phyloP scores from a whole-genome alignment of 2,329 filamentous ascomycete genomes.

The Fusarium floridanum region DNA sequence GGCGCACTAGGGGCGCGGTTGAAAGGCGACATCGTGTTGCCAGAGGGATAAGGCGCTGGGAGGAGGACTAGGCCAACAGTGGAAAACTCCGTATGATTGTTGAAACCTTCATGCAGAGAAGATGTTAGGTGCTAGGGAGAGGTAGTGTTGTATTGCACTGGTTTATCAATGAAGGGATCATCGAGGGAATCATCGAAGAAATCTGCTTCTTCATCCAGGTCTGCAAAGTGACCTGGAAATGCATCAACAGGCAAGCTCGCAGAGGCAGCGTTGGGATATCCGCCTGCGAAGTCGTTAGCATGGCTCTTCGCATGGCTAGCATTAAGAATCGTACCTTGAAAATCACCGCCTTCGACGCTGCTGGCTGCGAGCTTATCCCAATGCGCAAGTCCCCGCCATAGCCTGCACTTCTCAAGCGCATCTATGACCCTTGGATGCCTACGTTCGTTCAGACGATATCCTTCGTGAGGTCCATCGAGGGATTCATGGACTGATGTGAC shows the following conservation, averaged over 20 bases:
- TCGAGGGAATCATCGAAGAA: background rate
- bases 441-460: no score
- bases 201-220: no score
- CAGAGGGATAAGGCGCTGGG: no score
- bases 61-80: background rate
- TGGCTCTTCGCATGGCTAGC: background rate
- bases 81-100: background rate
- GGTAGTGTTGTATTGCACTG: background rate
- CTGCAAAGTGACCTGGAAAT: background rate
- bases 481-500: background rate
- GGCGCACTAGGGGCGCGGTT: background rate
- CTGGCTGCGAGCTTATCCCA: no score
- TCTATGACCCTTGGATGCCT: no score
- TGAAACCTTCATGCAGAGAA: background rate
- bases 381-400: background rate
- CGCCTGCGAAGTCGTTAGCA: background rate
- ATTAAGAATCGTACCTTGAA: background rate
- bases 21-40: no score
- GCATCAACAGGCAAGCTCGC: background rate
- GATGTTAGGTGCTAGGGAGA: background rate
- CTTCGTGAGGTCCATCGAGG: background rate
- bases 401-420: no score
- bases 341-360: no score
- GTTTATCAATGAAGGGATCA: background rate
- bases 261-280: background rate